phyloP scores from a whole-genome alignment of 345 rosid genomes.

The Hypericum perforatum region DNA sequence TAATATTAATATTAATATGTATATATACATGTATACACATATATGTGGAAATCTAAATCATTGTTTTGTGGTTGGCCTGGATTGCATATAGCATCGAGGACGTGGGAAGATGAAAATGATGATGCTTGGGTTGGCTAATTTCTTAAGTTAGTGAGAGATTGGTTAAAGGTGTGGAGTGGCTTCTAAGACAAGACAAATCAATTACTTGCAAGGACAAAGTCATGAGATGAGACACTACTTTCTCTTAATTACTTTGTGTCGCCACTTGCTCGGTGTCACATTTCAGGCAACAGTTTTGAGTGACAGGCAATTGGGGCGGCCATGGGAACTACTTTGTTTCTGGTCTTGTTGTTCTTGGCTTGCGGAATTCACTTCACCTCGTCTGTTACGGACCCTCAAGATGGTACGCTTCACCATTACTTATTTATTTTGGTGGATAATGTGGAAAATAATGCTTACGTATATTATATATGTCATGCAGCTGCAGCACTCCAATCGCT shows the following conservation, averaged over 20 bases:
- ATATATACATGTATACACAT: too few species aligned
- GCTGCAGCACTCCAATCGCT: slow-evolving; percentile 73
- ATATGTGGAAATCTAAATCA: too few species aligned
- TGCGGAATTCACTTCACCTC: slow-evolving; percentile 18
- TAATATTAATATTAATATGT: too few species aligned
- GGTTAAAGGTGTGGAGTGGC: slow-evolving; percentile 15
- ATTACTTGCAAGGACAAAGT: slow-evolving; percentile 7
- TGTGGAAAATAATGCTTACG: neutral
- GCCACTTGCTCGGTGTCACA: too few species aligned
- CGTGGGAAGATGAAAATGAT: too few species aligned
- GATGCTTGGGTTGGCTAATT: neutral
- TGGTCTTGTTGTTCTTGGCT: slow-evolving; percentile 22
- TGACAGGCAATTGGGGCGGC: slow-evolving; percentile 9
- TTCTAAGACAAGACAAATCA: slow-evolving; percentile 22
- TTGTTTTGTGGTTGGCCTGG: too few species aligned
- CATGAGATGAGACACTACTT: neutral
- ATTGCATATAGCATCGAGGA: too few species aligned
- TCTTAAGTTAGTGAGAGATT: slow-evolving; percentile 8
- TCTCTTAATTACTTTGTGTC: neutral
- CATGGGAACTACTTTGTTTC: slow-evolving; percentile 17
- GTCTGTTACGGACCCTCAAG: slow-evolving; percentile 50
- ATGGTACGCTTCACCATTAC: slow-evolving; percentile 37
- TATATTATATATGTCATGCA: slow-evolving; percentile 20
- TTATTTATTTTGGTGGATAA: too few species aligned
- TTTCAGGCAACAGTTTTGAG: neutral